phyloP scores from a whole-genome alignment of 495 filamentous ascomycete genomes.

The Neurospora hispaniola region DNA sequence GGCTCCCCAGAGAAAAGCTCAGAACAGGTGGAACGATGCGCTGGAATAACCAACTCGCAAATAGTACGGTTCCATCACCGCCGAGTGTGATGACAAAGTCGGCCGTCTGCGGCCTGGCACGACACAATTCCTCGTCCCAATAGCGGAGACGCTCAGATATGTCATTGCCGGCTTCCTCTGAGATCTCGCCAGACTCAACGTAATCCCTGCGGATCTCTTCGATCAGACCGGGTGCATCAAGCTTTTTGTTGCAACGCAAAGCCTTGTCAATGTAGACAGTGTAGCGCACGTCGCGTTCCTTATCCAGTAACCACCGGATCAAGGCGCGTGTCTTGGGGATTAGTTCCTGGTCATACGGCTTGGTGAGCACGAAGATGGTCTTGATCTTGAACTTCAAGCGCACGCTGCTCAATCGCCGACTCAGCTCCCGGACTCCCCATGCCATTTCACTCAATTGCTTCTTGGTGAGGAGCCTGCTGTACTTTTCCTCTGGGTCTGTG shows the following conservation, averaged over 20 bases:
- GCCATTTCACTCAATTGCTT: conserved; percentile 92
- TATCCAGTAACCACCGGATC: conserved; percentile 74
- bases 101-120: conserved; percentile 69
- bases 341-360: conserved; percentile 75
- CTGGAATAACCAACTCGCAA: conserved; percentile 95
- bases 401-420: conserved; percentile 72
- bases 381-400: conserved; percentile 68
- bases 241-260: conserved; percentile 55
- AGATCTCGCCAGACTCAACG: conserved; percentile 12
- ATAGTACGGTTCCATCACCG: conserved; percentile 94
- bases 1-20: conserved; percentile 80
- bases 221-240: conserved; percentile 57
- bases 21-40: conserved; percentile 89
- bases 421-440: conserved; percentile 83
- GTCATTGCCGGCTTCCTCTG: conserved; percentile 37
- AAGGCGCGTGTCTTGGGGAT: conserved; percentile 69
- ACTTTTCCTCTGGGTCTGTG: conserved; percentile 19
- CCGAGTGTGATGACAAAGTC: conserved; percentile 91
- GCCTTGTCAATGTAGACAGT: conserved; percentile 74
- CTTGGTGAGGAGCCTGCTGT: conserved; percentile 68
- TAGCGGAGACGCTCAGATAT: conserved; percentile 55
- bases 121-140: conserved; percentile 74
- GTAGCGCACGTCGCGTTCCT: conserved; percentile 55
- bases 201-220: conserved; percentile 26
- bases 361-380: conserved; percentile 80